Evolutionary conservation across 2,329 filamentous ascomycete genomes (phyloP).

Genomic region (Fonsecaea pugnacius): DNA sequence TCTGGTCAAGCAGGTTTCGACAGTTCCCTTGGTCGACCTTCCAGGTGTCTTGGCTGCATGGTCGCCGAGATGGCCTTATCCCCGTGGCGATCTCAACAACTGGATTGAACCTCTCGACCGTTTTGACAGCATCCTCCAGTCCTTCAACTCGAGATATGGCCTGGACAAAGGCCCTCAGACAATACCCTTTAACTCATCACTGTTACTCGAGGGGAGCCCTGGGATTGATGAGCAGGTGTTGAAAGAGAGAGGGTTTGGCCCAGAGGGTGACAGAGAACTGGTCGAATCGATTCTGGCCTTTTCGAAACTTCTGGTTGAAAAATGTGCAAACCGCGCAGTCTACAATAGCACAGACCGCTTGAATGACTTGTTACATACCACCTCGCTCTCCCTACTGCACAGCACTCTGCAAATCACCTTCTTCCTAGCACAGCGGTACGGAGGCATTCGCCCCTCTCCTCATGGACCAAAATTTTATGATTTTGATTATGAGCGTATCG

Average conservation of each 20-base stretch:
- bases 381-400: conserved; percentile 76
- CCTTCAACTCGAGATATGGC: conserved; percentile 78
- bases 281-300: conserved; percentile 82
- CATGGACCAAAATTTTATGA: conserved; percentile 81
- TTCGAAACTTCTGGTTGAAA: conserved; percentile 84
- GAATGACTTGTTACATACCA: conserved; percentile 86
- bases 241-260: conserved; percentile 64
- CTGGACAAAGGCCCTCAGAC: conserved; percentile 80
- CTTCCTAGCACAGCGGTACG: conserved; percentile 85
- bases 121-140: conserved; percentile 85
- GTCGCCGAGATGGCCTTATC: conserved; percentile 90
- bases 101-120: conserved; percentile 95
- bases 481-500: conserved; percentile 74
- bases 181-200: conserved; percentile 70
- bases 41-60: conserved; percentile 78
- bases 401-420: conserved; percentile 78
- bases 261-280: conserved; percentile 79
- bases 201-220: conserved; percentile 64
- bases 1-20: conserved; percentile 74
- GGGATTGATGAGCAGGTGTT: conserved; percentile 54
- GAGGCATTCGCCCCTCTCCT: conserved; percentile 68
- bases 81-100: conserved; percentile 93
- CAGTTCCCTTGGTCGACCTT: conserved; percentile 73
- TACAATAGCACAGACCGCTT: conserved; percentile 92
- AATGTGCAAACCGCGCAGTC: conserved; percentile 94